phyloP scores from a whole-genome alignment of 352 stramenopile species.

The Globisporangium yorkense region DNA sequence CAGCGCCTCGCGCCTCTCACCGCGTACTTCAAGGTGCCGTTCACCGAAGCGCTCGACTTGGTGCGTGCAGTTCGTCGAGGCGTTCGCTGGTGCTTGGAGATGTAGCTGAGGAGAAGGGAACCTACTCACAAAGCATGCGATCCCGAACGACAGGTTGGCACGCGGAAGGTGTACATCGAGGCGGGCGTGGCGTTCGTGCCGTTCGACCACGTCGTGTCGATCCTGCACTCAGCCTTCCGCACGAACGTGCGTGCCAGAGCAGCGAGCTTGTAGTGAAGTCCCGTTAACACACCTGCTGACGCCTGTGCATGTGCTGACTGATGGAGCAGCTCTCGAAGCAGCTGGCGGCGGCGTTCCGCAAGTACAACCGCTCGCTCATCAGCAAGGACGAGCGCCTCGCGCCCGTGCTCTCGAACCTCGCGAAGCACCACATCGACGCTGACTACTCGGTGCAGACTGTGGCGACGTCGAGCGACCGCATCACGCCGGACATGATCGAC shows the following conservation, averaged over 20 bases:
- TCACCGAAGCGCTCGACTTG: conserved; percentile 94
- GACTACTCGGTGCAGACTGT: conserved; percentile 63
- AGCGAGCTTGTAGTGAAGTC: too few species aligned
- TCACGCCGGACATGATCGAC: conserved; percentile 92
- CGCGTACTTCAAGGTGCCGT: conserved; percentile 96
- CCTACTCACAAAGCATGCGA: not conserved
- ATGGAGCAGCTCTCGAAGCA: conserved; percentile 81
- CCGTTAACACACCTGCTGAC: not conserved
- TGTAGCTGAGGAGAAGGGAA: not conserved
- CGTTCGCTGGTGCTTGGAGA: not conserved
- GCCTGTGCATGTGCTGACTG: not conserved
- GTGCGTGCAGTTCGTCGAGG: conserved; percentile 27
- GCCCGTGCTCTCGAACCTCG: conserved; percentile 93
- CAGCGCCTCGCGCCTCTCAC: conserved; percentile 42
- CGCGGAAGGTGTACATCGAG: conserved; percentile 92
- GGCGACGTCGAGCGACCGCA: conserved; percentile 30
- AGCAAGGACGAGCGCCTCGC: conserved; percentile 91
- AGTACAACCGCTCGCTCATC: conserved; percentile 87
- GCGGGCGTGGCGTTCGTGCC: conserved; percentile 94
- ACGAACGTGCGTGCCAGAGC: conserved; percentile 39
- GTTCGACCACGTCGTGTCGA: conserved; percentile 91
- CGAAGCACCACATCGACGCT: conserved; percentile 94
- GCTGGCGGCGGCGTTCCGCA: conserved; percentile 83
- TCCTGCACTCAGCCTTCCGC: conserved; percentile 92
- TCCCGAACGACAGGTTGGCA: conserved; percentile 29